These are phyloP conservation scores for Olyra latifolia DNA, from an alignment of 176 grass and related monocot species.

Conservation along the genomic window DNA sequence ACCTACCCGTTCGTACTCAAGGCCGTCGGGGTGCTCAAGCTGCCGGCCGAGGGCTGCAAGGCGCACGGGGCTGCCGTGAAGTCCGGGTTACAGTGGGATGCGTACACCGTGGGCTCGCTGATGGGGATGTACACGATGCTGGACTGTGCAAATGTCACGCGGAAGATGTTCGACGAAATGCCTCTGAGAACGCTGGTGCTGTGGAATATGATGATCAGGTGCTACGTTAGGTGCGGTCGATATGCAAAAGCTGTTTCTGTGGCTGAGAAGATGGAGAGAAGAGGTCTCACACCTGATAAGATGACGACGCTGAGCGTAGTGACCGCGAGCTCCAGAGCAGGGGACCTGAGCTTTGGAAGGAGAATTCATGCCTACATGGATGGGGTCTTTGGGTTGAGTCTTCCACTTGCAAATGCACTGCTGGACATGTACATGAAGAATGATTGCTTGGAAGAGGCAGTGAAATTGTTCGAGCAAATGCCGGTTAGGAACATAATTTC, in stretches of 20 bases:
- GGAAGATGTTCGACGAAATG: conserved; percentile 62
- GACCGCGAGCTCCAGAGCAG: conserved; percentile 46
- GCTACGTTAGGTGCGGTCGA: conserved; percentile 43
- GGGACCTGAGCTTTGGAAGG: conserved; percentile 51
- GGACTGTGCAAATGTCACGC: conserved; percentile 17
- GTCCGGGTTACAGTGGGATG: conserved; percentile 52
- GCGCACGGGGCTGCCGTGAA: conserved; percentile 42
- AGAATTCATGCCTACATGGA: conserved; percentile 57
- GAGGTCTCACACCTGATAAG: conserved; percentile 39
- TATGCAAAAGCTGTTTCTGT: conserved; percentile 36
- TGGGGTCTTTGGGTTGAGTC: conserved; percentile 39
- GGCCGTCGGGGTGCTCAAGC: conserved; percentile 49
- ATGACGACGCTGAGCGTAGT: conserved; percentile 38
- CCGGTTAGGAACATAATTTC: conserved; percentile 56
- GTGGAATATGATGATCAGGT: conserved; percentile 65
- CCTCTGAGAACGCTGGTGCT: conserved; percentile 31
- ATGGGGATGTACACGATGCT: conserved; percentile 56
- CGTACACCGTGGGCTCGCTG: conserved; percentile 55
- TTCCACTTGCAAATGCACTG: conserved; percentile 59
- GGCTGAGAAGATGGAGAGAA: conserved; percentile 44
- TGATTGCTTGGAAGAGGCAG: conserved; percentile 46
- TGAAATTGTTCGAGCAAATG: conserved; percentile 49
- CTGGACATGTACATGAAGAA: conserved; percentile 70
- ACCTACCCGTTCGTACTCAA: conserved; percentile 69
- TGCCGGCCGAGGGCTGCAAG: conserved; percentile 46